Percentiles rank a stretch among this genome's conserved stretches.
Evolutionary conservation across 208 protist genomes (phyloP).

Genomic region (Angomonas deanei): DNA sequence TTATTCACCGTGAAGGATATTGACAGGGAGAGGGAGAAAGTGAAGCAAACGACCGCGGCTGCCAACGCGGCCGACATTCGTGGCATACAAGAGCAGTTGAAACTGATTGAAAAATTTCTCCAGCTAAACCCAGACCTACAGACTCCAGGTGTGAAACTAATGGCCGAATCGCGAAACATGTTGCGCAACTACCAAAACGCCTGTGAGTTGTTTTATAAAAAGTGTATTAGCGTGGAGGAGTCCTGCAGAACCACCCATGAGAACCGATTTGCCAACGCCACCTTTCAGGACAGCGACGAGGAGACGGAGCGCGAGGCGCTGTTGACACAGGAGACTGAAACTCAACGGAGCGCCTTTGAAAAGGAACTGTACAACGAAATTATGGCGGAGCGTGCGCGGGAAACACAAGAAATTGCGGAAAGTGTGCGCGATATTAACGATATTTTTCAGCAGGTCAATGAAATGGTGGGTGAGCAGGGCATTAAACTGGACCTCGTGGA

Average conservation of each 20-base stretch:
- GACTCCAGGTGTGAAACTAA: constrained; percentile 65
- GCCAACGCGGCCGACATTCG: constrained; percentile 66
- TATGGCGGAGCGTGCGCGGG: constrained; percentile 69
- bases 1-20: constrained; percentile 57
- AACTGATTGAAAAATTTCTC: constrained; percentile 71
- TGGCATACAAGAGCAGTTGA: constrained; percentile 56
- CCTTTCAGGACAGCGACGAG: constrained; percentile 30
- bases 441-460: constrained; percentile 83
- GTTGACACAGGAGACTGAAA: neutral
- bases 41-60: constrained; percentile 45
- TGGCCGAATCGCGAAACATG: constrained; percentile 52
- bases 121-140: constrained; percentile 53
- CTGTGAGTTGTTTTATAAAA: constrained; percentile 81
- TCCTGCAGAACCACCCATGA: constrained; percentile 37
- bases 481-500: constrained; percentile 69
- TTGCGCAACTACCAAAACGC: constrained; percentile 67
- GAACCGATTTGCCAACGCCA: constrained; percentile 20
- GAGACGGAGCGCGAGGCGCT: constrained; percentile 20
- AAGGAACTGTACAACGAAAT: constrained; percentile 76
- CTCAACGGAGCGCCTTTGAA: constrained; percentile 62
- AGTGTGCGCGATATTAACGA: constrained; percentile 84
- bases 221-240: constrained; percentile 74
- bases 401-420: constrained; percentile 80
- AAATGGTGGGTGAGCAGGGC: constrained; percentile 78
- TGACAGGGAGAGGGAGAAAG: constrained; percentile 64